These are phyloP conservation scores for Cordia subcordata DNA, from an alignment of 257 asterid genomes.

Conservation along the genomic window DNA sequence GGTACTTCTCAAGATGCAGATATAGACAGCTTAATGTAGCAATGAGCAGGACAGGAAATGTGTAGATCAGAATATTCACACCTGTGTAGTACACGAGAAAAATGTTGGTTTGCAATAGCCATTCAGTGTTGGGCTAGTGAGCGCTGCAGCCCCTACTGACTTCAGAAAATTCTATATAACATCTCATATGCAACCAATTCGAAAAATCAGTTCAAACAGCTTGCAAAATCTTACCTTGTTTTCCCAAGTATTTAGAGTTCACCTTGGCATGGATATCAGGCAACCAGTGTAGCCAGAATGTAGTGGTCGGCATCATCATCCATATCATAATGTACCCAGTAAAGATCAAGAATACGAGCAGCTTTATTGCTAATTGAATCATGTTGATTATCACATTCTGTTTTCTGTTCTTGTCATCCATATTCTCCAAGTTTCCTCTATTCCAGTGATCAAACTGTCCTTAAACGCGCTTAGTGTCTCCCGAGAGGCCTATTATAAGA, in stretches of 20 bases:
- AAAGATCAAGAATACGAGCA: not conserved
- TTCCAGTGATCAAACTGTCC: too few relatives aligned
- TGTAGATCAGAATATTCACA: slow-evolving; percentile 42
- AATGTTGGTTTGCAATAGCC: not conserved
- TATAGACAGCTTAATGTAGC: slow-evolving; percentile 44
- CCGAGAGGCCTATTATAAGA: too few relatives aligned
- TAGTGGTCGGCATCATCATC: slow-evolving; percentile 46
- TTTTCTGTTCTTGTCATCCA: not conserved
- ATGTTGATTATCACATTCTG: not conserved
- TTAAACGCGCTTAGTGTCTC: too few relatives aligned
- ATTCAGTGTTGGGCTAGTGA: too few relatives aligned
- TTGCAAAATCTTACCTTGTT: slow-evolving; percentile 29
- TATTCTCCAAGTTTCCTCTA: too few relatives aligned
- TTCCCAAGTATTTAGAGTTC: slow-evolving; percentile 45
- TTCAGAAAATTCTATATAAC: too few relatives aligned
- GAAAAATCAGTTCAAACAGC: too few relatives aligned
- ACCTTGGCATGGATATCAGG: slow-evolving; percentile 23
- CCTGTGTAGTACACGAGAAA: slow-evolving; percentile 30
- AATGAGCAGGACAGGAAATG: slow-evolving; percentile 48
- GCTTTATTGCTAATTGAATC: not conserved
- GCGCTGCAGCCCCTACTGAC: too few relatives aligned
- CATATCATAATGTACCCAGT: slow-evolving; percentile 44
- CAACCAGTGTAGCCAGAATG: slow-evolving; percentile 29
- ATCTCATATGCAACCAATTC: too few relatives aligned
- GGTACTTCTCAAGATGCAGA: slow-evolving; percentile 29